Evolutionary conservation across 2,329 filamentous ascomycete genomes (phyloP).

Genomic region (Fusarium chuoi): DNA sequence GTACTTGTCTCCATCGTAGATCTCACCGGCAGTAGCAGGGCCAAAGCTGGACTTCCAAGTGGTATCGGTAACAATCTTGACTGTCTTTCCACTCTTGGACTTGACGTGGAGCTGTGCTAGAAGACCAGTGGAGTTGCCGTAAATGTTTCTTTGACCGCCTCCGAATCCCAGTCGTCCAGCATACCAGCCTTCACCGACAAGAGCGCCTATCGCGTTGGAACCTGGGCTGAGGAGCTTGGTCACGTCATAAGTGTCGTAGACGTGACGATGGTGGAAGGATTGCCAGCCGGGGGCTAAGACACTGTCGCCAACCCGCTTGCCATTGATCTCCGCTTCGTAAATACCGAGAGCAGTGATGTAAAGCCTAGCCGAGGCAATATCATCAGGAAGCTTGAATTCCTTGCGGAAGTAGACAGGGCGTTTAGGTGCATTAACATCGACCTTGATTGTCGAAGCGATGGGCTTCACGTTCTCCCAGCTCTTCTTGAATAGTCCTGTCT

Average conservation of each 20-base stretch:
- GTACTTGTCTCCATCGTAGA: conserved; percentile 64
- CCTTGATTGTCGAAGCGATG: conserved; percentile 47
- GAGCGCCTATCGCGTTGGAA: conserved; percentile 49
- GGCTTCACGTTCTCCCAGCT: conserved; percentile 47
- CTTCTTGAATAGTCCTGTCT: conserved; percentile 46
- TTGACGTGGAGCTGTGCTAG: conserved; percentile 51
- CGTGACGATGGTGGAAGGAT: conserved; percentile 59
- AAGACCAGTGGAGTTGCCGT: conserved; percentile 52
- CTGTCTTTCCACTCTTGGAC: conserved; percentile 44
- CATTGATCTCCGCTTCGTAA: conserved; percentile 61
- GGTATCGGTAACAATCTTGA: conserved; percentile 48
- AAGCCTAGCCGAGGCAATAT: conserved; percentile 52
- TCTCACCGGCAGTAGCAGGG: conserved; percentile 49
- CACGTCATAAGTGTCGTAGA: conserved; percentile 65
- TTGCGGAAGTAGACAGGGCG: conserved; percentile 49
- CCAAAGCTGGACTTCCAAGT: conserved; percentile 51
- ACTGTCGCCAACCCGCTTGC: conserved; percentile 41
- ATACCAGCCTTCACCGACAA: conserved; percentile 62
- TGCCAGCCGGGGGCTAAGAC: conserved; percentile 64
- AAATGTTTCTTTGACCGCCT: conserved; percentile 39
- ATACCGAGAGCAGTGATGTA: conserved; percentile 60
- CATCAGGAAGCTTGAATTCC: conserved; percentile 41
- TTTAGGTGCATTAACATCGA: conserved; percentile 44
- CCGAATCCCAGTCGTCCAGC: conserved; percentile 48
- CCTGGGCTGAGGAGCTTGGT: conserved; percentile 54